Evolutionary conservation across 2,329 filamentous ascomycete genomes (phyloP).

Genomic region (Sporothrix schenckii): DNA sequence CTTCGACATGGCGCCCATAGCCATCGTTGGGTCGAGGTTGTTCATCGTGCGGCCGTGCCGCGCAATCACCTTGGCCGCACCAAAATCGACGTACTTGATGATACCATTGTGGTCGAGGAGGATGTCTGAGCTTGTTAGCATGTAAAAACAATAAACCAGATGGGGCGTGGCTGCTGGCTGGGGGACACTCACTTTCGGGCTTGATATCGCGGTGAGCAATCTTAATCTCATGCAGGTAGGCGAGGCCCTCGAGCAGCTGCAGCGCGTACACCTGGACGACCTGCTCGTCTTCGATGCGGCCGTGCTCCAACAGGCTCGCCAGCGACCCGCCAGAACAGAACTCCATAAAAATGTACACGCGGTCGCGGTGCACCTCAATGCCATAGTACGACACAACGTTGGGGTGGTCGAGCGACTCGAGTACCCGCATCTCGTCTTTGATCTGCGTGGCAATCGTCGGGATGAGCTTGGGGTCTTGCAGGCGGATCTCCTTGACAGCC

Average conservation of each 20-base stretch:
- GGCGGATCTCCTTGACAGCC: conserved; percentile 97
- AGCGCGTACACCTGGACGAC: conserved; percentile 96
- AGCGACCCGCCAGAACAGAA: conserved; percentile 96
- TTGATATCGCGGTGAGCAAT: conserved; percentile 98
- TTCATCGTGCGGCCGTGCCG: conserved; percentile 82
- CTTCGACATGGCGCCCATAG: conserved; percentile 51
- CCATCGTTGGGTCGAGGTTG: conserved; percentile 49
- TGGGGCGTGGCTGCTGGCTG: background rate
- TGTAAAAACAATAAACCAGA: background rate
- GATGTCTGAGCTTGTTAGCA: conserved; percentile 64
- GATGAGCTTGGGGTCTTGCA: conserved; percentile 95
- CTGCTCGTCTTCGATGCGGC: conserved; percentile 95
- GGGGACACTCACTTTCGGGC: conserved; percentile 79
- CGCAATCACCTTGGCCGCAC: conserved; percentile 94
- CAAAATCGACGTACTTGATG: conserved; percentile 99
- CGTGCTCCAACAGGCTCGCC: conserved; percentile 86
- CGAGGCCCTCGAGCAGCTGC: conserved; percentile 90
- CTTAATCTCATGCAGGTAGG: conserved; percentile 86
- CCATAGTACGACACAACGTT: conserved; percentile 98
- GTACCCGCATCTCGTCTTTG: conserved; percentile 92
- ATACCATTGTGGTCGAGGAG: conserved; percentile 96
- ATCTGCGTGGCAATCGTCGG: conserved; percentile 93
- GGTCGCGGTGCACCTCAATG: conserved; percentile 96
- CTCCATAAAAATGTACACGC: conserved; percentile 99
- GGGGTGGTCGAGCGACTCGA: conserved; percentile 93